phyloP scores from a whole-genome alignment of 768 basidiomycete species.

The Hebeloma cylindrosporum region DNA sequence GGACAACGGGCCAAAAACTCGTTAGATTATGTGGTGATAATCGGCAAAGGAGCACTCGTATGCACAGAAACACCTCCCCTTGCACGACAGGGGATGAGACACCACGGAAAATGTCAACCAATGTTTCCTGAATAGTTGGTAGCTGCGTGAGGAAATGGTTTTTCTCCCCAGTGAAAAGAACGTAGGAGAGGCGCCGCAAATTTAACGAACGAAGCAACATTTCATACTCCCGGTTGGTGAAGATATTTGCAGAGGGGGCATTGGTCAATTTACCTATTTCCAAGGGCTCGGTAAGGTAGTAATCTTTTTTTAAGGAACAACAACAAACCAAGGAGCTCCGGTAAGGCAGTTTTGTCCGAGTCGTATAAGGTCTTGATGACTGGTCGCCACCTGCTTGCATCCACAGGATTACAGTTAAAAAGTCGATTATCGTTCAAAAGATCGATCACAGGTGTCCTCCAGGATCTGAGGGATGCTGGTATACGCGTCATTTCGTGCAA shows the following conservation, averaged over 20 bases:
- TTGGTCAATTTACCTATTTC: constrained; percentile 70
- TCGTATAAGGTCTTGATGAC: constrained; percentile 82
- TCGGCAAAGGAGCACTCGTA: constrained; percentile 87
- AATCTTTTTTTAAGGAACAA: constrained; percentile 28
- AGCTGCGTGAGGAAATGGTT: constrained; percentile 89
- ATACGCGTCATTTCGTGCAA: constrained; percentile 78
- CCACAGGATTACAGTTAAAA: constrained; percentile 69
- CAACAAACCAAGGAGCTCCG: constrained; percentile 72
- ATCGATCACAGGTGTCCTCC: constrained; percentile 80
- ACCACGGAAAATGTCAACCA: constrained; percentile 88
- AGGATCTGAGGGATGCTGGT: constrained; percentile 76
- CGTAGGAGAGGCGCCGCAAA: constrained; percentile 82
- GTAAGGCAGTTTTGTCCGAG: constrained; percentile 81
- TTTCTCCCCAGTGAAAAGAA: constrained; percentile 84
- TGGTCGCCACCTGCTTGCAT: constrained; percentile 67
- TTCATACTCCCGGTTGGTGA: constrained; percentile 93
- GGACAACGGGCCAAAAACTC: constrained; percentile 94
- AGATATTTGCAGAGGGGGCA: constrained; percentile 91
- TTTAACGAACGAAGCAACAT: constrained; percentile 84
- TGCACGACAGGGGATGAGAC: constrained; percentile 81
- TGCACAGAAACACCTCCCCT: constrained; percentile 92
- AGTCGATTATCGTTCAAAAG: constrained; percentile 83
- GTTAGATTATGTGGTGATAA: constrained; percentile 88
- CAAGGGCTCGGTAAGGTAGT: constrained; percentile 22
- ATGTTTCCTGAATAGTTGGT: constrained; percentile 93